phyloP scores from a whole-genome alignment of 129 eudicot genomes.

The Erigeron canadensis region DNA sequence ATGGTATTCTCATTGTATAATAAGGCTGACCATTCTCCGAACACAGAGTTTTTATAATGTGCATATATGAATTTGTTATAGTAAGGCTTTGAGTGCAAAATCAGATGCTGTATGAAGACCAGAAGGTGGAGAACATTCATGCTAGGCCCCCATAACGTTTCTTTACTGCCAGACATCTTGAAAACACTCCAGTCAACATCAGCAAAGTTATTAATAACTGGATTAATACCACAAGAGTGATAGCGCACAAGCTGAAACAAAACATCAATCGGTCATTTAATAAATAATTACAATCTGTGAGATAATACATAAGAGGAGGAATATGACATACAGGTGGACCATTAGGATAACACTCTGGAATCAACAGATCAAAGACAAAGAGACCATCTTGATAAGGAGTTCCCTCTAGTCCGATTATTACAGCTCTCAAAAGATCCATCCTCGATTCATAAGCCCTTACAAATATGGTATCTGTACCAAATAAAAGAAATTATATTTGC shows the following conservation, averaged over 20 bases:
- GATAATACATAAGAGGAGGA: background rate
- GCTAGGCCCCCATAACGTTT: background rate
- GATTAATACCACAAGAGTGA: conserved; percentile 17
- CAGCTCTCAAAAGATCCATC: background rate
- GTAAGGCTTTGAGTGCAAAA: background rate
- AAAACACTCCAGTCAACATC: background rate
- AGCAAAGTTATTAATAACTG: background rate
- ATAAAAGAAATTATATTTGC: background rate
- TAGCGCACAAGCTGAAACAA: background rate
- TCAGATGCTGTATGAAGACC: background rate
- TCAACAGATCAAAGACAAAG: background rate
- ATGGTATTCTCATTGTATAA: conserved; percentile 42
- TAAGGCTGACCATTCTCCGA: conserved; percentile 29
- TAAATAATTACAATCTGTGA: background rate
- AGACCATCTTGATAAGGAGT: conserved; percentile 11
- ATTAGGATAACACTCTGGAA: background rate
- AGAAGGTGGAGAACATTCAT: background rate
- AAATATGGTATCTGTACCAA: background rate
- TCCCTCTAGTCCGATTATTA: background rate
- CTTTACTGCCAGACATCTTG: background rate
- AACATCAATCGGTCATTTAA: background rate
- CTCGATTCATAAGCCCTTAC: conserved; percentile 19
- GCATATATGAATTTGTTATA: background rate
- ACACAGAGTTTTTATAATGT: background rate
- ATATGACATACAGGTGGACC: background rate